Percentiles rank a stretch among this genome's conserved stretches.
These are phyloP conservation scores for Termitomyces sp. DNA, from an alignment of 768 basidiomycete genomes.

Conservation along the genomic window DNA sequence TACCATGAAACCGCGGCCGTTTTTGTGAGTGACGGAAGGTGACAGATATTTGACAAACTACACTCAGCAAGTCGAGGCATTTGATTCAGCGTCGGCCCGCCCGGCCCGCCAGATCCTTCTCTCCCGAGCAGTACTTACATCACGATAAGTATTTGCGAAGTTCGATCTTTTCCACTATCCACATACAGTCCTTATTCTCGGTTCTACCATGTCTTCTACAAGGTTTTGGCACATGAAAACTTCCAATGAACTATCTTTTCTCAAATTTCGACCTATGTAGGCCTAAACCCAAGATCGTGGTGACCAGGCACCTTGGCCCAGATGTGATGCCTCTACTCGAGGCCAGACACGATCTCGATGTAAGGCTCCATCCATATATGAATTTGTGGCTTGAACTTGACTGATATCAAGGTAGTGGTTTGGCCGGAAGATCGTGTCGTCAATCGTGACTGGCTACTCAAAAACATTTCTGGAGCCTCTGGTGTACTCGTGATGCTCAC, in stretches of 20 bases:
- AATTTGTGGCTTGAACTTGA: conserved; percentile 22
- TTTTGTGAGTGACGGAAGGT: too few relatives aligned
- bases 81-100: too few relatives aligned
- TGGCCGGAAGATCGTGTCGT: conserved; percentile 54
- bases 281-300: conserved; percentile 41
- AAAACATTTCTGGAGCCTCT: conserved; percentile 62
- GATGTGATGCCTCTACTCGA: conserved; percentile 58
- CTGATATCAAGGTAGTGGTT: conserved; percentile 12
- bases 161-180: too few relatives aligned
- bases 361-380: conserved; percentile 23
- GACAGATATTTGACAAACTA: too few relatives aligned
- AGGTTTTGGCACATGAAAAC: background rate
- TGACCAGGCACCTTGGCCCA: conserved; percentile 58
- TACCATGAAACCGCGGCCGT: too few relatives aligned
- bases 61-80: too few relatives aligned
- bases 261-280: background rate
- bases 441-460: conserved; percentile 67
- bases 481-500: conserved; percentile 65
- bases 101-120: background rate
- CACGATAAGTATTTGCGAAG: too few relatives aligned
- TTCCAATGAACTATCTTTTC: background rate
- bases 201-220: background rate
- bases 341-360: conserved; percentile 51
- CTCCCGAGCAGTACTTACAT: too few relatives aligned
- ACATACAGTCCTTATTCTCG: too few relatives aligned